These are phyloP conservation scores for Aspergillus udagawae DNA, from an alignment of 2,329 filamentous ascomycete genomes.

Conservation along the genomic window DNA sequence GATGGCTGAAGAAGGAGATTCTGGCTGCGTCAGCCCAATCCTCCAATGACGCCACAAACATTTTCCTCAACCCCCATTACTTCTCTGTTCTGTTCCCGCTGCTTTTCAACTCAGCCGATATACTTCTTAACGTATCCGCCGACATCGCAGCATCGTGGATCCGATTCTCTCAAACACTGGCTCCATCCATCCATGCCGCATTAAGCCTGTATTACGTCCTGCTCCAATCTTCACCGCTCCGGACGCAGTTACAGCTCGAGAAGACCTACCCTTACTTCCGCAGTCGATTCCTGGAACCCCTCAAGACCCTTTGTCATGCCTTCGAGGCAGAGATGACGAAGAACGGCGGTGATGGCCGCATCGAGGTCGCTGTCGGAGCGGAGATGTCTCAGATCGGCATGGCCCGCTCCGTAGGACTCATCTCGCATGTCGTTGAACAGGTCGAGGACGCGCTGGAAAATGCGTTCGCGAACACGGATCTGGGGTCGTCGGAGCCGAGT, in stretches of 20 bases:
- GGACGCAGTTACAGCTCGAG: conserved; percentile 44
- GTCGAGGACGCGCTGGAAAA: conserved; percentile 32
- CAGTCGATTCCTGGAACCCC: conserved; percentile 27
- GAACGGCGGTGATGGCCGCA: conserved; percentile 36
- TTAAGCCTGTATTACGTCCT: conserved; percentile 59
- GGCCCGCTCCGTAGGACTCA: conserved; percentile 32
- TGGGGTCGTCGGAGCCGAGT: conserved; percentile 25
- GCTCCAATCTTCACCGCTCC: conserved; percentile 47
- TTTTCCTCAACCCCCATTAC: conserved; percentile 36
- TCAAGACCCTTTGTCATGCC: conserved; percentile 28
- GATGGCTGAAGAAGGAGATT: conserved; percentile 59
- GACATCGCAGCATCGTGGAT: conserved; percentile 43
- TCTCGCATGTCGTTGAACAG: conserved; percentile 30
- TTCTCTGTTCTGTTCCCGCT: conserved; percentile 45
- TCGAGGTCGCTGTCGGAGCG: conserved; percentile 32
- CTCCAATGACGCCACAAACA: conserved; percentile 14
- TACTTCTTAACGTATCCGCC: conserved; percentile 37
- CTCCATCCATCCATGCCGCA: conserved; percentile 50
- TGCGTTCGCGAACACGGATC: conserved; percentile 24
- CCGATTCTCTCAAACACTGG: conserved; percentile 45
- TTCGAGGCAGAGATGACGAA: conserved; percentile 29
- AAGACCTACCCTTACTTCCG: conserved; percentile 32
- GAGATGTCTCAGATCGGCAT: conserved; percentile 32
- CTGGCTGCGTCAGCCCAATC: conserved; percentile 40
- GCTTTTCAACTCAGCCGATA: conserved; percentile 48